Evolutionary conservation across 2,329 filamentous ascomycete species (phyloP).

Genomic region (Diaporthe capsici): DNA sequence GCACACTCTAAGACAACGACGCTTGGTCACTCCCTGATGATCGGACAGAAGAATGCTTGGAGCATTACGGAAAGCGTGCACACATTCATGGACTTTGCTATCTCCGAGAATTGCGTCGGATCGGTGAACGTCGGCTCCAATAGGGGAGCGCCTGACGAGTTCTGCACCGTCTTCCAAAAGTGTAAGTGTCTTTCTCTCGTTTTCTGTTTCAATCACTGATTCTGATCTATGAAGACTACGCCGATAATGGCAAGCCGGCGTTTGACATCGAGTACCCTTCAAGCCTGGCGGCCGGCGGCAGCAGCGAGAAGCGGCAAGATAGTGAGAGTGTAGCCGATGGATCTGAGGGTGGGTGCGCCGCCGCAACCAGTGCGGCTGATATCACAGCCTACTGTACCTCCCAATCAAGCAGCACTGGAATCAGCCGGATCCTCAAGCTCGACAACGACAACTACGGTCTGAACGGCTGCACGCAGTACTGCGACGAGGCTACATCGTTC

Average conservation of each 20-base stretch:
- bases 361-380: conserved; percentile 19
- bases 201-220: background rate
- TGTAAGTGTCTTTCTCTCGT: background rate
- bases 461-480: conserved; percentile 41
- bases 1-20: conserved; percentile 37
- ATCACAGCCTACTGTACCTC: conserved; percentile 27
- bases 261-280: conserved; percentile 41
- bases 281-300: conserved; percentile 31
- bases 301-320: conserved; percentile 15
- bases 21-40: conserved; percentile 34
- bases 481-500: conserved; percentile 28
- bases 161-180: conserved; percentile 35
- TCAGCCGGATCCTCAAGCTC: conserved; percentile 41
- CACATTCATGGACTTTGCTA: conserved; percentile 38
- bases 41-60: conserved; percentile 40
- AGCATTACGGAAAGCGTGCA: conserved; percentile 26
- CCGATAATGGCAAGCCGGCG: conserved; percentile 36
- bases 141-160: conserved; percentile 25
- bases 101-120: conserved; percentile 37
- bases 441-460: conserved; percentile 39
- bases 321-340: background rate
- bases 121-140: conserved; percentile 22
- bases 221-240: background rate
- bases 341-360: conserved; percentile 25
- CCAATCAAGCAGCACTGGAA: conserved; percentile 13